Evolutionary conservation across 2,329 filamentous ascomycete species (phyloP), one percentile per base, ranked within the genome.

Genomic region (Talaromyces sp.): DNA sequence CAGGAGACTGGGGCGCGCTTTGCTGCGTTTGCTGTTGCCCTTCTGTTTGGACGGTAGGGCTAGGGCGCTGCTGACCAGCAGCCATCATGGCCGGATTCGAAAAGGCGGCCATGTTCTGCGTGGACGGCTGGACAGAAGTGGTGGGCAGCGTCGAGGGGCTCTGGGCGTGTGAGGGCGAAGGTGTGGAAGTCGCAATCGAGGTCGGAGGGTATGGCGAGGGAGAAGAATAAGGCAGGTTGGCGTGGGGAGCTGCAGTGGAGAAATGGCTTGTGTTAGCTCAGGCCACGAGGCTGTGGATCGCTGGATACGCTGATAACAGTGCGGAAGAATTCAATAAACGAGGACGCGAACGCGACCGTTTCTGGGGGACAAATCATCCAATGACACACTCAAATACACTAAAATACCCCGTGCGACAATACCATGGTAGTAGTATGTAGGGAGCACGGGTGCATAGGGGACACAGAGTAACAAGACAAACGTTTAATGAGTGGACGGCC

Each of bases 41-140:
- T 50, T 38, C 35, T n/a, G 35, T 38, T n/a, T 38, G 35, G 13
- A 38, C 21, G 51, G 17, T 62, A 41, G n/a, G 21, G 49, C 17
- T 41, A 49, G 17, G 59, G 51, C 57, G 58, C 41, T 62, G 70
- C 52, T 75, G 72, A 52, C 68, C 65, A 52, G 68, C 64, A 52
- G 67, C 59, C 19, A 73, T 63, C 64, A 74, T 64, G 56, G 69
- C 74, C 57, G 71, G 58, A 49, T 58, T 67, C n/a, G 71, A 66
- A 32, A 71, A 63, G 14, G 71, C 69, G 9, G 73, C 66, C 73
- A 76, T 75, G 35, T 73, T 75, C 27, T 71, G 72, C 6, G 69
- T 64, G 21, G 73, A 69, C 31, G 69, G 67, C 58, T 72, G 71
- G 27, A 70, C 69, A 24, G 69, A 68, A 31, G 71, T 70, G 9